These are phyloP conservation scores for Saccharum officinarum DNA, from an alignment of 176 grass and related monocot genomes.

Conservation along the genomic window DNA sequence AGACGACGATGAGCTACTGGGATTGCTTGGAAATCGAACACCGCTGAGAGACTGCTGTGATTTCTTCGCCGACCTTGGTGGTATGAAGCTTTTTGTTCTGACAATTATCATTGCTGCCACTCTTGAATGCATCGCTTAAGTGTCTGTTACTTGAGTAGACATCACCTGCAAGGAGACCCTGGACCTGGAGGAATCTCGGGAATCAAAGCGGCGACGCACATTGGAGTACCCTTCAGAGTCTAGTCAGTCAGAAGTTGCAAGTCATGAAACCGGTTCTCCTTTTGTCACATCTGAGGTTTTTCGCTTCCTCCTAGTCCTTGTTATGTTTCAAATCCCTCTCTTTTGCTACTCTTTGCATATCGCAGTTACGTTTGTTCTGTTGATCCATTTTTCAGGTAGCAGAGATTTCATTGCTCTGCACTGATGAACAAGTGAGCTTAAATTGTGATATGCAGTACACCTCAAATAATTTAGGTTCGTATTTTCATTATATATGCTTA, in stretches of 20 bases:
- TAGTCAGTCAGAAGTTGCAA: slow-evolving; percentile 25
- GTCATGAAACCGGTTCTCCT: slow-evolving; percentile 9
- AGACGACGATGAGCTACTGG: slow-evolving; percentile 44
- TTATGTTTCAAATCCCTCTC: neutral
- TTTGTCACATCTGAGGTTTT: slow-evolving; percentile 45
- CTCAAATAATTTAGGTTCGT: slow-evolving; percentile 42
- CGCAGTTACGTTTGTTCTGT: neutral
- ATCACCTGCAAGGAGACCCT: slow-evolving; percentile 47
- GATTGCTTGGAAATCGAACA: slow-evolving; percentile 56
- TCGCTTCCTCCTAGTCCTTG: neutral
- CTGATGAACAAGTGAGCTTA: slow-evolving; percentile 36
- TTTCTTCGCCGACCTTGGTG: slow-evolving; percentile 45
- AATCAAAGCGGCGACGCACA: slow-evolving; percentile 38
- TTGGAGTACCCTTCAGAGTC: slow-evolving; percentile 53
- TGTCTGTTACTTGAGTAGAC: slow-evolving; percentile 31
- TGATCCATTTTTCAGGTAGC: slow-evolving; percentile 39
- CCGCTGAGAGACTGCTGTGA: slow-evolving; percentile 47
- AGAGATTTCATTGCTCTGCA: slow-evolving; percentile 48
- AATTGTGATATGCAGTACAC: slow-evolving; percentile 25
- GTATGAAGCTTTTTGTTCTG: slow-evolving; percentile 20
- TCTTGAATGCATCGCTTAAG: slow-evolving; percentile 12
- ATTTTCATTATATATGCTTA: slow-evolving; percentile 14
- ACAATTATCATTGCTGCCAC: neutral
- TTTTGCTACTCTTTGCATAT: slow-evolving; percentile 8
- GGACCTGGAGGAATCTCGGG: slow-evolving; percentile 45